Percentiles rank a stretch among this genome's conserved stretches.
Evolutionary conservation across 2,329 filamentous ascomycete species (phyloP).

Genomic region (Microsporum canis): DNA sequence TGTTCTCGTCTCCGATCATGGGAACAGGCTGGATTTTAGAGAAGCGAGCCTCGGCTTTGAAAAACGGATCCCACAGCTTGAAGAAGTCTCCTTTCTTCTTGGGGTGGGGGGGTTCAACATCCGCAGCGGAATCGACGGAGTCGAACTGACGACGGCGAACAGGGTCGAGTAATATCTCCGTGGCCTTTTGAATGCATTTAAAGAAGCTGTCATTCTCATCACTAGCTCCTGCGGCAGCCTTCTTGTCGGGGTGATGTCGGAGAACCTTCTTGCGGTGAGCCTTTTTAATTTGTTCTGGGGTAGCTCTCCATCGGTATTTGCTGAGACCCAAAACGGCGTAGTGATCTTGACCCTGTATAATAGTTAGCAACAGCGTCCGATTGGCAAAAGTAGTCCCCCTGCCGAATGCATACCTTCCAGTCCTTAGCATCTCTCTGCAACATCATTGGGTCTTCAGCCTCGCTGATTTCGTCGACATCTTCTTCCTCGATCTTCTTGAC

Average conservation of each 20-base stretch:
- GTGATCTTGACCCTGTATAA: constrained; percentile 72
- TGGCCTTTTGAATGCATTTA: constrained; percentile 99
- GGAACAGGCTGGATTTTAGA: constrained; percentile 85
- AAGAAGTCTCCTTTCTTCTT: constrained; percentile 80
- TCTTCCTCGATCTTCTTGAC: constrained; percentile 93
- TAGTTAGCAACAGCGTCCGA: neutral
- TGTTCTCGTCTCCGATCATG: constrained; percentile 69
- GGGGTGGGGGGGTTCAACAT: constrained; percentile 83
- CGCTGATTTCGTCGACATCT: constrained; percentile 81
- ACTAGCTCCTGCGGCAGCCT: constrained; percentile 72
- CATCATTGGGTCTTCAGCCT: constrained; percentile 86
- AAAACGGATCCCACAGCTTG: constrained; percentile 85
- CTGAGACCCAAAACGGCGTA: constrained; percentile 90
- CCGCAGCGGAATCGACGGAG: constrained; percentile 86
- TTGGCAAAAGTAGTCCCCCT: neutral
- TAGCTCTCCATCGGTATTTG: constrained; percentile 85
- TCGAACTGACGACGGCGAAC: constrained; percentile 90
- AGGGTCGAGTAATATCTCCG: constrained; percentile 84
- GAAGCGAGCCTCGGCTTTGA: constrained; percentile 87
- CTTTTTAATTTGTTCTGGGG: constrained; percentile 96
- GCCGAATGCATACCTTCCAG: constrained; percentile 66
- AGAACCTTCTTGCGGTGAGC: constrained; percentile 99
- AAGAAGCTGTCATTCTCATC: constrained; percentile 95
- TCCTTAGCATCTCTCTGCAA: constrained; percentile 91
- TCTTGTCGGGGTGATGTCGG: constrained; percentile 98